A percentile compares a stretch with the other conserved stretches of the same genome.
These are phyloP conservation scores for Aspergillus melleus DNA, from an alignment of 2,329 filamentous ascomycete genomes.

Conservation along the genomic window DNA sequence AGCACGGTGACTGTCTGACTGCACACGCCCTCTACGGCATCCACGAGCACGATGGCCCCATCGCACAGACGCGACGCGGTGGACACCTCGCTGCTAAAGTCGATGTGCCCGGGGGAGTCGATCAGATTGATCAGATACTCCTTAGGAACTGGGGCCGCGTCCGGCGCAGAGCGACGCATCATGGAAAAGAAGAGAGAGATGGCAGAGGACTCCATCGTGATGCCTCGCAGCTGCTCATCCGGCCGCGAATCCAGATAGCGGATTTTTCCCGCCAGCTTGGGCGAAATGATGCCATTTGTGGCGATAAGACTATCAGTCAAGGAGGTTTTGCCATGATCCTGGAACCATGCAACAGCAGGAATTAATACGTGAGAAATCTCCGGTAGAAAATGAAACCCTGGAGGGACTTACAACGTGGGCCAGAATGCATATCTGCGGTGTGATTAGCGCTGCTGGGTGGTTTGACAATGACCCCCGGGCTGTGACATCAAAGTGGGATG, in stretches of 20 bases:
- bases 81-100: conserved; percentile 97
- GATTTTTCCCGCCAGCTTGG: conserved; percentile 96
- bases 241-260: conserved; percentile 94
- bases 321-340: conserved; percentile 97
- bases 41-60: conserved; percentile 89
- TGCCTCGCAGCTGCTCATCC: conserved; percentile 92
- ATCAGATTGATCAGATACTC: conserved; percentile 98
- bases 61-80: conserved; percentile 93
- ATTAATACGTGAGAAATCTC: conserved; percentile 5
- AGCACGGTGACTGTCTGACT: conserved; percentile 97
- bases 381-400: background rate
- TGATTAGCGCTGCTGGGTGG: conserved; percentile 29
- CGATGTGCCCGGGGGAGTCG: conserved; percentile 96
- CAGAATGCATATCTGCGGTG: conserved; percentile 79
- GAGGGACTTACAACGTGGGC: conserved; percentile 73
- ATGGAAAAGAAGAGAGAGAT: conserved; percentile 97
- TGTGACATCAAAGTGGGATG: conserved; percentile 29
- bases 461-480: conserved; percentile 4
- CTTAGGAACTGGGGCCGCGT: conserved; percentile 68
- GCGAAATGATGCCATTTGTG: conserved; percentile 98
- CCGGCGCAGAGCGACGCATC: conserved; percentile 69
- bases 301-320: conserved; percentile 93
- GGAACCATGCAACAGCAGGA: conserved; percentile 18
- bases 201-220: conserved; percentile 99
- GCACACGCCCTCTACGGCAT: conserved; percentile 96